Evolutionary conservation across 2,329 filamentous ascomycete species (phyloP).

Genomic region (Sclerotiophoma versabilis): DNA sequence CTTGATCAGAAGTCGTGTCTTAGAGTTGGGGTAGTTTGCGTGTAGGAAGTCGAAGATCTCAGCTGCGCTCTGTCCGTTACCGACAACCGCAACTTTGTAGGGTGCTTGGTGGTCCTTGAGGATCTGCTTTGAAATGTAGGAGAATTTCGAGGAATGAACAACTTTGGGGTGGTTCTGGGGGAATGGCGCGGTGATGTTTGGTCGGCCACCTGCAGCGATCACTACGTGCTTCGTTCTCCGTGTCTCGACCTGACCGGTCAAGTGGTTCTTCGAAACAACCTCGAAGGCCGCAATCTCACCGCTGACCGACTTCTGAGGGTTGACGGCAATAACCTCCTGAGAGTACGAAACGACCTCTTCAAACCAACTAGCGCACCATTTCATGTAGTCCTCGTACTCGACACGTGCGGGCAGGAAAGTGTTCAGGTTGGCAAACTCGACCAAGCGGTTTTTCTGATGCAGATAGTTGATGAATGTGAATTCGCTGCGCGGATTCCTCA

Average conservation of each 20-base stretch:
- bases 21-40: slow-evolving; percentile 79
- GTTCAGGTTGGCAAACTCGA: slow-evolving; percentile 88
- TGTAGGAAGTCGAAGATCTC: slow-evolving; percentile 95
- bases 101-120: slow-evolving; percentile 62
- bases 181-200: slow-evolving; percentile 73
- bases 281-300: slow-evolving; percentile 69
- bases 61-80: slow-evolving; percentile 89
- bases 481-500: slow-evolving; percentile 84
- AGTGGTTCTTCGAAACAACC: slow-evolving; percentile 69
- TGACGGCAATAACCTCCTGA: slow-evolving; percentile 76
- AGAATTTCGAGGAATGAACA: slow-evolving; percentile 89
- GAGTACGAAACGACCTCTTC: slow-evolving; percentile 75
- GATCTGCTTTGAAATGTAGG: slow-evolving; percentile 67
- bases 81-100: slow-evolving; percentile 83
- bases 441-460: slow-evolving; percentile 78
- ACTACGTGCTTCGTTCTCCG: slow-evolving; percentile 73
- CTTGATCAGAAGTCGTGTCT: slow-evolving; percentile 80
- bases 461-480: slow-evolving; percentile 98
- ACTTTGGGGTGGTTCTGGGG: slow-evolving; percentile 75
- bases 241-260: slow-evolving; percentile 62
- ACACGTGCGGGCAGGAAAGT: slow-evolving; percentile 86
- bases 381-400: slow-evolving; percentile 95
- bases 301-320: slow-evolving; percentile 62
- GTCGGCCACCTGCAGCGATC: slow-evolving; percentile 71
- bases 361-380: slow-evolving; percentile 88